Conservation (phyloP, 306 rosid species). For the Glycyrrhiza uralensis region DNA sequence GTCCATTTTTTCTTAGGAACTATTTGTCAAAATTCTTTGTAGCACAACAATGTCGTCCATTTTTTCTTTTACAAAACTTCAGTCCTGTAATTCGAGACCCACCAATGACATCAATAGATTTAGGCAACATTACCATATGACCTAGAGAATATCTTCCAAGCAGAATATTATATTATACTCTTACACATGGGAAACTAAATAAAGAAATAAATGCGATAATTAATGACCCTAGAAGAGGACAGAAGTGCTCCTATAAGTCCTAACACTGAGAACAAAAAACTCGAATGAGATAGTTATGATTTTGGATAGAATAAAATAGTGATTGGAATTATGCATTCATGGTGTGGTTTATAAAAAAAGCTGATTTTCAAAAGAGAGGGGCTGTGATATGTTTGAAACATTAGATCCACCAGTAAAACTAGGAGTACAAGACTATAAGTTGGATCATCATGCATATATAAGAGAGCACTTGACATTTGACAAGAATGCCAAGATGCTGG, state of each 20-base stretch:
- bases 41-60: not conserved
- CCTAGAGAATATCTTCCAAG: not conserved
- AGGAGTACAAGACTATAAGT: not conserved
- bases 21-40: not conserved
- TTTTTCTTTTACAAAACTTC: not conserved
- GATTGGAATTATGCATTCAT: not conserved
- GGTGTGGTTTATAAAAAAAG: not conserved
- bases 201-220: not conserved
- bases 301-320: not conserved
- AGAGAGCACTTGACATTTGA: not conserved
- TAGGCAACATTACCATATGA: not conserved
- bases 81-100: not conserved
- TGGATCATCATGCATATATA: not conserved
- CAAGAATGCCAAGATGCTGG: not conserved
- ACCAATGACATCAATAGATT: not conserved
- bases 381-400: no score
- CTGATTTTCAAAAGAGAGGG: not conserved
- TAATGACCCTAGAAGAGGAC: not conserved
- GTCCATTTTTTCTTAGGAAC: no score
- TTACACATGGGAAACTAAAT: not conserved
- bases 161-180: not conserved
- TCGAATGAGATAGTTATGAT: not conserved
- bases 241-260: not conserved
- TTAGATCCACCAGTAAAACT: no score
- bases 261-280: not conserved